A percentile compares a stretch with the other conserved stretches of the same genome.
phyloP scores from a whole-genome alignment of 148 eudicot species.

The Cornus suecica region DNA sequence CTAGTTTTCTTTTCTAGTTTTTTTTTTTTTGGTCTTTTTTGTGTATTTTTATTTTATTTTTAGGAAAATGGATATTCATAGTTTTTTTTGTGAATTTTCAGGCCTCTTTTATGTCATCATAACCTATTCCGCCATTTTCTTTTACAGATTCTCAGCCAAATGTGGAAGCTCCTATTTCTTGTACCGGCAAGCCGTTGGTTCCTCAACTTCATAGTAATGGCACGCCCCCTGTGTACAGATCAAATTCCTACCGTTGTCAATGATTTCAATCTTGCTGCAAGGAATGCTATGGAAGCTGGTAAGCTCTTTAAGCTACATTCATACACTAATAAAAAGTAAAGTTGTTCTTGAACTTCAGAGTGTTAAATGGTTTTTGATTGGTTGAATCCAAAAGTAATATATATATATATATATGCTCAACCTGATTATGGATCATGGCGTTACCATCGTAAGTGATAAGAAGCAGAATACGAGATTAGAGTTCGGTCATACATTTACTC shows the following conservation, averaged over 20 bases:
- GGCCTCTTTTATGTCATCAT: not conserved
- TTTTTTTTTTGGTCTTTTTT: too few relatives aligned
- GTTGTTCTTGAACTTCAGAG: not conserved
- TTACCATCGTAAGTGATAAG: not conserved
- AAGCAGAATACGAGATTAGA: not conserved
- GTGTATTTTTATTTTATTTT: too few relatives aligned
- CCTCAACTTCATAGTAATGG: slow-evolving; percentile 39
- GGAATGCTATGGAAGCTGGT: slow-evolving; percentile 62
- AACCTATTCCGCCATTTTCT: not conserved
- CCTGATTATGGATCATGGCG: not conserved
- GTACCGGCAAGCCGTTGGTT: slow-evolving; percentile 32
- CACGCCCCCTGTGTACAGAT: slow-evolving; percentile 36
- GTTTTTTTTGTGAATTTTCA: not conserved
- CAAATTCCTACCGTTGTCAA: slow-evolving; percentile 44
- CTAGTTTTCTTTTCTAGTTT: too few relatives aligned
- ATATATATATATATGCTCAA: too few relatives aligned
- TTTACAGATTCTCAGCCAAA: slow-evolving; percentile 41
- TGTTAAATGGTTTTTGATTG: not conserved
- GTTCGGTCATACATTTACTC: not conserved
- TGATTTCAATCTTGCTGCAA: slow-evolving; percentile 55
- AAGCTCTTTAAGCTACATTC: not conserved
- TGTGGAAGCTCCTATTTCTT: slow-evolving; percentile 44
- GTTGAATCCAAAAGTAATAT: not conserved
- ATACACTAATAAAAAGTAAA: not conserved
- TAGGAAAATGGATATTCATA: too few relatives aligned